A percentile compares a stretch with the other conserved stretches of the same genome.
phyloP scores from a whole-genome alignment of 441 rosid genomes.

The Corymbia citriodora region DNA sequence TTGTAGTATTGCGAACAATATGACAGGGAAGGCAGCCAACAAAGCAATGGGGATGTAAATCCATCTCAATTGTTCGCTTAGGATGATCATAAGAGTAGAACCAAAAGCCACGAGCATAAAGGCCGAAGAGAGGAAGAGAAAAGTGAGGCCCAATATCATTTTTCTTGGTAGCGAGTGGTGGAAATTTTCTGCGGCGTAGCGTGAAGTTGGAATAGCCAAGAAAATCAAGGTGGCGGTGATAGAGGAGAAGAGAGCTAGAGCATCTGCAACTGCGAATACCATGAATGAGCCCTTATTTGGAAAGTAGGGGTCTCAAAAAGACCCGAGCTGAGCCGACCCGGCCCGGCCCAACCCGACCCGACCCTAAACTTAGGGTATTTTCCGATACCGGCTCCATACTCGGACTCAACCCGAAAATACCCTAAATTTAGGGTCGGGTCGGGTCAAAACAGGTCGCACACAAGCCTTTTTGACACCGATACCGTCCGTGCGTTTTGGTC shows the following conservation, averaged over 20 bases:
- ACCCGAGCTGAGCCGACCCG: no score
- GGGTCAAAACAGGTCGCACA: no score
- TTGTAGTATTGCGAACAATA: not conserved
- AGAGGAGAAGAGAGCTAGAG: not conserved
- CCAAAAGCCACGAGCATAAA: not conserved
- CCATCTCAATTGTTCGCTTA: not conserved
- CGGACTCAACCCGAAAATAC: no score
- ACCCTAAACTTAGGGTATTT: no score
- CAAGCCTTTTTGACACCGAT: no score
- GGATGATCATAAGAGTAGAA: not conserved
- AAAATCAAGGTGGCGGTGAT: not conserved
- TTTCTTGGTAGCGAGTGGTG: not conserved
- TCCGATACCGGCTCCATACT: no score
- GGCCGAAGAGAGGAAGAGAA: not conserved
- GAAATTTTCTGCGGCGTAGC: not conserved
- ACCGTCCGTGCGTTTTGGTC: no score
- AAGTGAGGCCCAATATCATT: not conserved
- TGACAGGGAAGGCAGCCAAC: rapidly evolving
- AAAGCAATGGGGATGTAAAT: not conserved
- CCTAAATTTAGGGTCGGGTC: no score
- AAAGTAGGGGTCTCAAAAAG: no score
- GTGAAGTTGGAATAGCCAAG: not conserved
- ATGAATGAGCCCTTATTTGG: not conserved
- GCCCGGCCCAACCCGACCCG: no score
- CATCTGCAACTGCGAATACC: rapidly evolving